A percentile compares a stretch with the other conserved stretches of the same genome.
These are phyloP conservation scores for Hygrocybe punicea DNA, from an alignment of 768 basidiomycete species.

Conservation along the genomic window DNA sequence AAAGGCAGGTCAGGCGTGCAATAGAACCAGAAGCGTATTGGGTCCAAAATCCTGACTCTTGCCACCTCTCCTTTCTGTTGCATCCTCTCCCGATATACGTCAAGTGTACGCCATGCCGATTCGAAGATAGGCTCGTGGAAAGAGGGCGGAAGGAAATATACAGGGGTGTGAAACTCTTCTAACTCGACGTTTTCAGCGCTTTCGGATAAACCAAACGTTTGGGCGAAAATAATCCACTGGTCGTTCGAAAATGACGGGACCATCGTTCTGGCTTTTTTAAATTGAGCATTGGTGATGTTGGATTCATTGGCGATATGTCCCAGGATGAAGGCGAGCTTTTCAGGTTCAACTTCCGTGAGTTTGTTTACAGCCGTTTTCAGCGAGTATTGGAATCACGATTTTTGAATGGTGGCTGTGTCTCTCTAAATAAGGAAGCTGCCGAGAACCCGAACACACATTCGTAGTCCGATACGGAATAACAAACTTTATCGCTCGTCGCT, in stretches of 20 bases:
- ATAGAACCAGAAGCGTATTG: slow-evolving; percentile 7
- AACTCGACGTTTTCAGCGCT: neutral
- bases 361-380: neutral
- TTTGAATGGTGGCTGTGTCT: too few species aligned
- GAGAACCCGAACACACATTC: too few species aligned
- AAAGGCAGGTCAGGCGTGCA: neutral
- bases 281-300: slow-evolving; percentile 6
- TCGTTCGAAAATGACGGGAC: slow-evolving; percentile 8
- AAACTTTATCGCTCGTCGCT: too few species aligned
- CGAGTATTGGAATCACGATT: too few species aligned
- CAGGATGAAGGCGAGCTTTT: slow-evolving; percentile 6
- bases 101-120: slow-evolving; percentile 11
- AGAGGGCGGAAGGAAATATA: slow-evolving; percentile 8
- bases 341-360: slow-evolving; percentile 6
- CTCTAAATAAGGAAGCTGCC: too few species aligned
- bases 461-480: too few species aligned
- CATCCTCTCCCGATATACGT: slow-evolving; percentile 11
- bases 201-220: slow-evolving; percentile 4
- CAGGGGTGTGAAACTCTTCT: neutral
- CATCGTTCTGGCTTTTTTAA: slow-evolving; percentile 10
- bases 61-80: slow-evolving; percentile 9
- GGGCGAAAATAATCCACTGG: slow-evolving; percentile 8
- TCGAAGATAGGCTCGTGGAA: slow-evolving; percentile 7
- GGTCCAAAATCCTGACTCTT: slow-evolving; percentile 9
- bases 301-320: slow-evolving; percentile 4